phyloP scores from a whole-genome alignment of 768 basidiomycete genomes.

The Suillus clintonianus region DNA sequence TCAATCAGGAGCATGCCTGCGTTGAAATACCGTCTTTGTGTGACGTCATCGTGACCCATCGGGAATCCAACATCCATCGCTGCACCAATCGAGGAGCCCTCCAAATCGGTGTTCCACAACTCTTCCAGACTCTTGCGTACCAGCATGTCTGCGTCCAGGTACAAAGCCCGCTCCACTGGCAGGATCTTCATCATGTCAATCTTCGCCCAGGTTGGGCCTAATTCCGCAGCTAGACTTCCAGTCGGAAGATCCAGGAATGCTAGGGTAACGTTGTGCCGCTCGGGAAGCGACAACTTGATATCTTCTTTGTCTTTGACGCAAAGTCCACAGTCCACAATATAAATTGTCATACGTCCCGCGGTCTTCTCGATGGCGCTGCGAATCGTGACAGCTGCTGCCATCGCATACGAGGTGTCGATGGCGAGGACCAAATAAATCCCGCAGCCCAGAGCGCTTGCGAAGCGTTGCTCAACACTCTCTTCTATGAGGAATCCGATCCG shows the following conservation, averaged over 20 bases:
- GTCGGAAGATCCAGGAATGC: constrained; percentile 42
- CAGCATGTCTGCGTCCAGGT: constrained; percentile 55
- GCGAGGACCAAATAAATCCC: constrained; percentile 50
- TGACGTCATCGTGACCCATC: constrained; percentile 42
- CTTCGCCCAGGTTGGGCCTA: constrained; percentile 50
- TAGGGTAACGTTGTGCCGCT: constrained; percentile 36
- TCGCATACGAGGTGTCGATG: constrained; percentile 45
- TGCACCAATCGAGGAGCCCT: constrained; percentile 45
- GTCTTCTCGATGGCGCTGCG: constrained; percentile 40
- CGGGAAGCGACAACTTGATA: constrained; percentile 32
- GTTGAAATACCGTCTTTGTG: constrained; percentile 48
- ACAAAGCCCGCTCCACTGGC: constrained; percentile 52
- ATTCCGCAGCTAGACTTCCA: constrained; percentile 24
- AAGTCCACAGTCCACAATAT: constrained; percentile 52
- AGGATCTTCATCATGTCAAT: constrained; percentile 46
- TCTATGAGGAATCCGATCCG: constrained; percentile 48
- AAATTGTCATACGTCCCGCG: constrained; percentile 44
- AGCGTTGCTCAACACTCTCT: not conserved
- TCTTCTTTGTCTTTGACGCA: constrained; percentile 34
- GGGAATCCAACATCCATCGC: constrained; percentile 51
- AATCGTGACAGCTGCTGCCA: constrained; percentile 51
- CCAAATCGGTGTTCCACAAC: constrained; percentile 49
- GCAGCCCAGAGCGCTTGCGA: constrained; percentile 37
- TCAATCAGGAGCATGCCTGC: constrained; percentile 56
- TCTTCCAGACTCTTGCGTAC: constrained; percentile 40